Percentiles rank a stretch among this genome's conserved stretches.
Evolutionary conservation across 257 asterid genomes (phyloP).

Genomic region (Ilex aquifolium): DNA sequence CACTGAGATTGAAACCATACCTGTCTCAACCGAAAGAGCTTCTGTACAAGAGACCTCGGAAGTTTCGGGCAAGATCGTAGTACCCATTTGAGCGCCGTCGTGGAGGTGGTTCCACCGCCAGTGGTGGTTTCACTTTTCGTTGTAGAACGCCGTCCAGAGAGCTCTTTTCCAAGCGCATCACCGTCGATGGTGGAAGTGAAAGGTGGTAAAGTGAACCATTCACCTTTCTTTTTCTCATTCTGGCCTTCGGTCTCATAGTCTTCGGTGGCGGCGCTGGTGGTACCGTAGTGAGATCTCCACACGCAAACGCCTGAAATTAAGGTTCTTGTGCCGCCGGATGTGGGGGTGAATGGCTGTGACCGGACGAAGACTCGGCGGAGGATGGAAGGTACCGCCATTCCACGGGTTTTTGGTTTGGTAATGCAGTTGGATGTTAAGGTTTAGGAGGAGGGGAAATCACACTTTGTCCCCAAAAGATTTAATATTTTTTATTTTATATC

Average conservation of each 20-base stretch:
- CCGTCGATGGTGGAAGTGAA: constrained; percentile 51
- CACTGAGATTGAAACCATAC: constrained; percentile 18
- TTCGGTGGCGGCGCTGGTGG: constrained; percentile 16
- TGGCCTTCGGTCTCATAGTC: constrained; percentile 5
- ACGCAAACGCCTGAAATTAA: not conserved
- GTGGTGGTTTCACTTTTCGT: not conserved
- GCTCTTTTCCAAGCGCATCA: constrained; percentile 41
- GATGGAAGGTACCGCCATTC: constrained; percentile 40
- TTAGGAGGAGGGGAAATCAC: too few relatives aligned
- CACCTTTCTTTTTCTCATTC: constrained; percentile 20
- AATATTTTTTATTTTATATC: too few relatives aligned
- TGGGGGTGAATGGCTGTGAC: constrained; percentile 25
- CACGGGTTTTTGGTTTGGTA: constrained; percentile 10
- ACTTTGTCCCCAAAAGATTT: too few relatives aligned
- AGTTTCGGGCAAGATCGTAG: constrained; percentile 76
- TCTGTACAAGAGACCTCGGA: constrained; percentile 84
- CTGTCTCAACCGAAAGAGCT: constrained; percentile 87
- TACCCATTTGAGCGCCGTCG: constrained; percentile 85
- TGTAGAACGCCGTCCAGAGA: constrained; percentile 22
- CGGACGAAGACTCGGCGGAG: constrained; percentile 39
- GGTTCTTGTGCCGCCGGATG: constrained; percentile 2
- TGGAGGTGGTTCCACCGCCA: constrained; percentile 1
- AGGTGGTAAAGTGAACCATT: constrained; percentile 66
- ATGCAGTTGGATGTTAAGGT: not conserved
- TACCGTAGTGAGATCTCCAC: constrained; percentile 12